Base-by-base conservation (phyloP, 116 monocot genomes). In the Trichopus zeylanicus region DNA sequence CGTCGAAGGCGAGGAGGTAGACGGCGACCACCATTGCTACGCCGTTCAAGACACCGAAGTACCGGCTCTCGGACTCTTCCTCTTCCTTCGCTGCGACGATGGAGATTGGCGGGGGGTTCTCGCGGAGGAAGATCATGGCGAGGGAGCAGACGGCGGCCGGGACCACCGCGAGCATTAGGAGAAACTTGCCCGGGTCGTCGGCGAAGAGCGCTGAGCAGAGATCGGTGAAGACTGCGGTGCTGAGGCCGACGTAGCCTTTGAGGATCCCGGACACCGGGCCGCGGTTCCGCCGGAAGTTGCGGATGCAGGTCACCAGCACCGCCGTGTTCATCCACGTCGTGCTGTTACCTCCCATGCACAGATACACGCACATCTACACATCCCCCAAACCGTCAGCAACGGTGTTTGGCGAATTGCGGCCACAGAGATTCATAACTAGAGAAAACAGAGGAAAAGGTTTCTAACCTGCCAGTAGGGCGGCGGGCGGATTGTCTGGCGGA, bases 271-370 rank as follows among this genome's bases (percentile, higher is more conserved):
- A 68, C 7, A 97, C 90, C 13, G 97, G 87, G 3, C 97, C 97
- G 1, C 97, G 65, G 60, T 79, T 97, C 42, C 66, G 68, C 47
- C 84, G 78, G 81, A 97, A 97, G 64, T 90, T 97, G 29, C 97
- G 70, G 4, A 97, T 81, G 77, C 97, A 97, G 3, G 97, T 90
- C 33, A 97, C 97, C 56, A 97, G 81, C 29, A 97, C 97, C 60
- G 97, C 97, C 34, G 97, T 97, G 91, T 97, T 97, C 97, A 97
- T 87, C 97, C 97, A 97, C 37, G 91, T 97, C 12, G 87, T 82
- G 75, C 87, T 91, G 75, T 97, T 97, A 20, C 97, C 97, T 2
- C 91, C 97, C 79, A 98, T 55, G 66, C 97, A 98, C 34, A 98
- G 56, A 62, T 82, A 77, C n/a, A 98, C 70, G 68, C 91, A 98